Conservation (phyloP, 108 stramenopile species). For the Nitzschia sp. region DNA sequence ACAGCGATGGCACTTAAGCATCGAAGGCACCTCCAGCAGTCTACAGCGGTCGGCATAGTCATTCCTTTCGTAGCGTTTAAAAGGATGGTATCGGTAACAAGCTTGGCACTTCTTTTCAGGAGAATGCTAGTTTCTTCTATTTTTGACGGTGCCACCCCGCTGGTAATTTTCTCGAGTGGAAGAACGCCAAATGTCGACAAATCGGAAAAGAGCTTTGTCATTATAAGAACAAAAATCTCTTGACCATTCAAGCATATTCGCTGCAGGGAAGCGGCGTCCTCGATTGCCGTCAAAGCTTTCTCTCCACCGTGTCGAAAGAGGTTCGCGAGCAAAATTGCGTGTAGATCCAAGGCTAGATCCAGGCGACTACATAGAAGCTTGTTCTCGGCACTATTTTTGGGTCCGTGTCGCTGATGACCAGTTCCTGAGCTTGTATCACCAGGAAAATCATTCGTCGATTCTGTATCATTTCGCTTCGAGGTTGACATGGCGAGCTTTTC, state of each 20-base stretch:
- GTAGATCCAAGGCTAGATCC: constrained; percentile 75
- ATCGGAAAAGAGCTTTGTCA: constrained; percentile 76
- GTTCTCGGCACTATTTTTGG: neutral
- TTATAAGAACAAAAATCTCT: constrained; percentile 66
- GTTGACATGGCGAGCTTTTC: constrained; percentile 35
- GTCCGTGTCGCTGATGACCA: neutral
- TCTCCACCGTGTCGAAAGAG: constrained; percentile 73
- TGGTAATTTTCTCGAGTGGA: constrained; percentile 39
- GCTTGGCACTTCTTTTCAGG: constrained; percentile 68
- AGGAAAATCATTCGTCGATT: neutral
- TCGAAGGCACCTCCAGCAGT: constrained; percentile 74
- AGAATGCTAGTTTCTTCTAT: constrained; percentile 38
- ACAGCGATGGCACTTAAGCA: constrained; percentile 66
- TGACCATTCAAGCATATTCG: constrained; percentile 71
- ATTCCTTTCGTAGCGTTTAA: constrained; percentile 59
- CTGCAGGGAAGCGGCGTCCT: constrained; percentile 78
- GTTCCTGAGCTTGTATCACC: neutral
- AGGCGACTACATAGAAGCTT: constrained; percentile 21
- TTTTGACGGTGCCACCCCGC: constrained; percentile 13
- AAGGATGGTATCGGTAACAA: constrained; percentile 79
- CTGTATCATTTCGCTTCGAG: neutral
- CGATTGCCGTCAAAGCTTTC: constrained; percentile 63
- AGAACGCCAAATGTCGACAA: constrained; percentile 60
- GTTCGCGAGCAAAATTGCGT: constrained; percentile 71
- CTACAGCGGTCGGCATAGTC: constrained; percentile 67